Conservation (phyloP, 1,284 basidiomycete genomes). For the Puccinia brachypodii region DNA sequence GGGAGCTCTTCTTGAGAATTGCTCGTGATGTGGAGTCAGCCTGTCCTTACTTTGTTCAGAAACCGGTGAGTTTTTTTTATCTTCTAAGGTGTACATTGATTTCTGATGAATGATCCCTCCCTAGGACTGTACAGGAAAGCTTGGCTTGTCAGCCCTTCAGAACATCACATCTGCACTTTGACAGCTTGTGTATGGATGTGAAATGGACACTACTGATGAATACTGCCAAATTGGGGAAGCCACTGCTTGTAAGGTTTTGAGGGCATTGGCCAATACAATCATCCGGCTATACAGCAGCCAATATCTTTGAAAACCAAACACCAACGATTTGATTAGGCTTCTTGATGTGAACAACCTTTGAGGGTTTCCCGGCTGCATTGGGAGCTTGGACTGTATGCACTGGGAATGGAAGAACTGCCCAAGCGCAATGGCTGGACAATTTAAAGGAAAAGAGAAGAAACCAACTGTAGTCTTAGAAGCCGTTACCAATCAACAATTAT, state of each 20-base stretch:
- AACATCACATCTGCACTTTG: background rate
- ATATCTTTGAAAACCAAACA: background rate
- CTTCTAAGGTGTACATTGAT: background rate
- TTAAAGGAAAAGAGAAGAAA: constrained; percentile 17
- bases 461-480: constrained; percentile 3
- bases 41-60: background rate
- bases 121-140: background rate
- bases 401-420: constrained; percentile 31
- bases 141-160: background rate
- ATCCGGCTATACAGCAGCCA: background rate
- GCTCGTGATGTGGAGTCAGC: background rate
- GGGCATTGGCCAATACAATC: background rate
- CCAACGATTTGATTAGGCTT: background rate
- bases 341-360: background rate
- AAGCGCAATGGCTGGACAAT: background rate
- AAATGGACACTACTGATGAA: background rate
- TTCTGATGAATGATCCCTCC: background rate
- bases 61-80: background rate
- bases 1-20: background rate
- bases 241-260: background rate
- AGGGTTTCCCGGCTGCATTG: background rate
- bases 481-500: constrained; percentile 9
- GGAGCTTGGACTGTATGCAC: constrained; percentile 7
- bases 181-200: background rate
- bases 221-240: background rate